These are phyloP conservation scores for Ceratorhiza oryzae-sativae DNA, from an alignment of 1,284 basidiomycete genomes.

Conservation along the genomic window DNA sequence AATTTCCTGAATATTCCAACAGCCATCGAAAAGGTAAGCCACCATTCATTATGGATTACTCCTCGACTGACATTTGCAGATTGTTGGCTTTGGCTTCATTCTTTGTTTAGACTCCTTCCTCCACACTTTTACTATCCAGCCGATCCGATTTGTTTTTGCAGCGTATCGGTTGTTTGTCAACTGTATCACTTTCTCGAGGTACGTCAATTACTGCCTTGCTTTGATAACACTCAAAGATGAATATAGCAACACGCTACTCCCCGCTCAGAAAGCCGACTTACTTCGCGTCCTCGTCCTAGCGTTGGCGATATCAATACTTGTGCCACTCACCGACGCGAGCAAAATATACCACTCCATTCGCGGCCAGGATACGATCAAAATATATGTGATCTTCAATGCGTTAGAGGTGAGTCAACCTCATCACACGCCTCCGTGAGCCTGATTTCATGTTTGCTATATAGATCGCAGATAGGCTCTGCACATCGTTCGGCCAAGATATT, in stretches of 20 bases:
- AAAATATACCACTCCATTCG: conserved; percentile 99
- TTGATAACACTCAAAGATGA: not conserved
- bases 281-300: conserved; percentile 81
- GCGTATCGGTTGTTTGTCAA: conserved; percentile 64
- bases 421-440: not conserved
- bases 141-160: conserved; percentile 84
- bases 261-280: conserved; percentile 92
- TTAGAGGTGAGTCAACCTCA: conserved; percentile 69
- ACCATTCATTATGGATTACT: conserved; percentile 27
- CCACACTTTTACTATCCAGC: conserved; percentile 97
- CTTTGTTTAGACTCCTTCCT: conserved; percentile 97
- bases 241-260: conserved; percentile 60
- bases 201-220: not conserved
- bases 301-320: conserved; percentile 76
- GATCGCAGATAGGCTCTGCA: conserved; percentile 95
- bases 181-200: conserved; percentile 44
- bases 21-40: conserved; percentile 86
- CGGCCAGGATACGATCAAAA: conserved; percentile 98
- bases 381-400: conserved; percentile 99
- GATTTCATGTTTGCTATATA: conserved; percentile 48
- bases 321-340: conserved; percentile 90
- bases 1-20: conserved; percentile 95
- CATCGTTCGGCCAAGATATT: conserved; percentile 97
- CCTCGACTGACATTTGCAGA: conserved; percentile 56
- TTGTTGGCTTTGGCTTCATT: conserved; percentile 90